phyloP scores from a whole-genome alignment of 2,329 filamentous ascomycete species.

The Chalaropsis ovoidea region DNA sequence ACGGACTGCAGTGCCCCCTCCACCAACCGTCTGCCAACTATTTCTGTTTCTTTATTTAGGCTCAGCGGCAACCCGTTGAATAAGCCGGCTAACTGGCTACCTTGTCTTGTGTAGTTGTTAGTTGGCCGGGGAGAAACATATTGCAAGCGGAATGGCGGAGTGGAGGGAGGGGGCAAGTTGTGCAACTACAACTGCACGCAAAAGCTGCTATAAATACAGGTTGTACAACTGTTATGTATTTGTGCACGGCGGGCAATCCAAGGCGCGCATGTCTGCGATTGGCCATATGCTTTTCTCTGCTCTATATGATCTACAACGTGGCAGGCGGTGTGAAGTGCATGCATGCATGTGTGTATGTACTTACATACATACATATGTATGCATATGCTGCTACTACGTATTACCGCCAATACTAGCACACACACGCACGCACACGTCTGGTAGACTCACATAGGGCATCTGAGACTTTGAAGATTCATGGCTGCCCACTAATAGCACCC shows the following conservation, averaged over 20 bases:
- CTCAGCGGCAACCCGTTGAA: neutral
- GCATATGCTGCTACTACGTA: neutral
- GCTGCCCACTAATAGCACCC: neutral
- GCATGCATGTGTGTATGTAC: neutral
- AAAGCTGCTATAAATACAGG: slow-evolving; percentile 1
- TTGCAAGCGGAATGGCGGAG: neutral
- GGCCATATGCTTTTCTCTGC: neutral
- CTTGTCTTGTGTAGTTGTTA: too few species aligned
- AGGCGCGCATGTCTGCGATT: neutral
- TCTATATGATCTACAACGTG: neutral
- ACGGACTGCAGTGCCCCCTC: neutral
- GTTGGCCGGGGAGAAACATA: neutral
- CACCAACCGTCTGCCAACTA: neutral
- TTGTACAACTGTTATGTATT: neutral
- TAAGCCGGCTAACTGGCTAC: neutral
- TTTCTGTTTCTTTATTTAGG: neutral
- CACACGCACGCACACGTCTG: neutral
- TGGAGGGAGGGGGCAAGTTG: neutral
- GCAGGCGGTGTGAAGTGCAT: slow-evolving; percentile 10
- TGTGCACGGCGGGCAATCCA: neutral
- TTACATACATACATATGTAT: neutral
- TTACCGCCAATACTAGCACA: too few species aligned
- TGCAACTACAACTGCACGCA: neutral
- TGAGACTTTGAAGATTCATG: neutral
- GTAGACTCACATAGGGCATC: neutral